Evolutionary conservation across 1,139 yeast genomes (phyloP), one percentile per base, ranked within the genome.

Genomic region (Candida tropicalis): DNA sequence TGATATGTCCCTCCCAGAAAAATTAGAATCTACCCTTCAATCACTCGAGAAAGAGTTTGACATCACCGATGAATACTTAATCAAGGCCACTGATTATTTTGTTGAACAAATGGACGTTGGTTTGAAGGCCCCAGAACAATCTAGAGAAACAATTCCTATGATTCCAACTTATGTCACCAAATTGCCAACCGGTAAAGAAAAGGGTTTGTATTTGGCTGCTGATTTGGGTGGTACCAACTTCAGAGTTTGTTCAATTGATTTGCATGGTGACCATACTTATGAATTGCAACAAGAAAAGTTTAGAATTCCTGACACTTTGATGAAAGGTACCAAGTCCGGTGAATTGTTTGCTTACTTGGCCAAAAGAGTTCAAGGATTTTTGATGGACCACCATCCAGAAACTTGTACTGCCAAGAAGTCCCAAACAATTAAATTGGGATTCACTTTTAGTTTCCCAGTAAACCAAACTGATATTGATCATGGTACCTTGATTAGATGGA

Each of bases 391-490:
- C 58, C 96, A 88, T 60, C 60, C 64, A 4, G 82, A 77, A 40
- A 61, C 65, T 13, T 35, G 26, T 23, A 35, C 24, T 13, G 40
- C 15, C 4, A 39, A 40, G 29, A 23, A 36, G 18, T 38, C 42
- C 17, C 41, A 38, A 22, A 37, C 45, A 11, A 75, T 86, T 59
- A 87, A 86, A 58, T 65, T 91, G 67, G 97, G 98, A 1, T 89
- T 91, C 68, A 90, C 97, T 1, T 91, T 91, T 59, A 84, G 95
- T 11, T 91, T 90, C 75, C 98, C 98, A 1, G 90, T 89, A 23
- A 78, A 84, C 51, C 98, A 91, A 68, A 82, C 87, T 17, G 85
- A 88, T 3, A 70, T 91, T 52, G 77, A 82, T 59, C 70, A 80
- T 8, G 98, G 98, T 47, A 81, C 78, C 4, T 77, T 91, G 54